Evolutionary conservation across 75 land plant genomes (phyloP).

Genomic region (Cryptomeria japonica): DNA sequence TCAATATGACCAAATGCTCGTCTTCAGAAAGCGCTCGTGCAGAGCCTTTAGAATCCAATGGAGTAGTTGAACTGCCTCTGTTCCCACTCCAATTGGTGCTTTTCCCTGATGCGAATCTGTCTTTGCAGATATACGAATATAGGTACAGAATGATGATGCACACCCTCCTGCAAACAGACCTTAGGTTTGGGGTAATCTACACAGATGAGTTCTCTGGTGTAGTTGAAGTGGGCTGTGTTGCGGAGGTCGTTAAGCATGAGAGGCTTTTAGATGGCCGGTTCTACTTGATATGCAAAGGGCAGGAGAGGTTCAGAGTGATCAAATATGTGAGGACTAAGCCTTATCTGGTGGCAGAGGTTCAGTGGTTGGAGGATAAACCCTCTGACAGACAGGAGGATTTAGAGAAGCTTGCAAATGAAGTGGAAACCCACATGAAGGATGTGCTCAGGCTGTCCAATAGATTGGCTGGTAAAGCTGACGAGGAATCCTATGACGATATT

Average conservation of each 20-base stretch:
- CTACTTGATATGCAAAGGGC: slow-evolving; percentile 96
- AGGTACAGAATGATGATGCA: slow-evolving; percentile 99
- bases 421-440: slow-evolving; percentile 89
- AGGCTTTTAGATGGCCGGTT: slow-evolving; percentile 92
- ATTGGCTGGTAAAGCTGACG: slow-evolving; percentile 74
- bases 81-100: slow-evolving; percentile 94
- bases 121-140: slow-evolving; percentile 96
- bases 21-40: slow-evolving; percentile 9
- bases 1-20: neutral
- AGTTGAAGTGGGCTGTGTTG: slow-evolving; percentile 93
- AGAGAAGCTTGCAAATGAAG: slow-evolving; percentile 77
- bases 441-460: slow-evolving; percentile 85
- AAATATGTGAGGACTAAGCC: slow-evolving; percentile 69
- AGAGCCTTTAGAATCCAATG: slow-evolving; percentile 21
- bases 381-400: slow-evolving; percentile 55
- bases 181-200: slow-evolving; percentile 96
- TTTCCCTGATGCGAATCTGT: slow-evolving; percentile 92
- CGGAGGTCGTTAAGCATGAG: slow-evolving; percentile 95
- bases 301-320: slow-evolving; percentile 86
- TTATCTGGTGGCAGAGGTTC: slow-evolving; percentile 84
- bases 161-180: slow-evolving; percentile 93
- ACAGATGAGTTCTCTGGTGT: slow-evolving; percentile 61
- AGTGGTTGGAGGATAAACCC: slow-evolving; percentile 93
- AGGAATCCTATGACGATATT: slow-evolving; percentile 67
- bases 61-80: slow-evolving; percentile 78